Conservation (phyloP, 805 yeast genomes). For the Isabelozyma heimii region DNA sequence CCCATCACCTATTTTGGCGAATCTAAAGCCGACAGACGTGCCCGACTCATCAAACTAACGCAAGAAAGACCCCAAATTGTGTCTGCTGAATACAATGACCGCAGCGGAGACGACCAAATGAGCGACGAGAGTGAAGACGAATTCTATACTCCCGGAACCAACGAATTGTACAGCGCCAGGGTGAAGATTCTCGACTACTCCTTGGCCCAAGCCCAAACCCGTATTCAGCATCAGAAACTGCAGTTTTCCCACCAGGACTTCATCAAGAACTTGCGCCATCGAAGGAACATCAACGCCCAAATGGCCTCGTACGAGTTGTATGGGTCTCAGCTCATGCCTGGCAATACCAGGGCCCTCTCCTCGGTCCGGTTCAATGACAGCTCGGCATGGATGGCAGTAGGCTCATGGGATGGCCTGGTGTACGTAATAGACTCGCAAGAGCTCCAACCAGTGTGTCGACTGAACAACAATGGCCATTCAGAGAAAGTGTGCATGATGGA, state of each 20-base stretch:
- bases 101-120: slow-evolving; percentile 9
- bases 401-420: slow-evolving; percentile 83
- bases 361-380: slow-evolving; percentile 45
- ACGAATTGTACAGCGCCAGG: slow-evolving; percentile 52
- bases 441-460: slow-evolving; percentile 24
- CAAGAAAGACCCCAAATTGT: slow-evolving; percentile 18
- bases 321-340: slow-evolving; percentile 66
- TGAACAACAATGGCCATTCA: slow-evolving; percentile 42
- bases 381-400: slow-evolving; percentile 49
- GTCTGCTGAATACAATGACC: not conserved
- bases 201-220: slow-evolving; percentile 37
- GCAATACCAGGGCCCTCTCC: slow-evolving; percentile 67
- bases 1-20: slow-evolving; percentile 62
- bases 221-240: slow-evolving; percentile 37
- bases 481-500: slow-evolving; percentile 73
- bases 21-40: slow-evolving; percentile 57
- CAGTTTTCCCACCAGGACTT: slow-evolving; percentile 30
- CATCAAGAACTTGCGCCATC: slow-evolving; percentile 39
- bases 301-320: slow-evolving; percentile 39
- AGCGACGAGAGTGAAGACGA: slow-evolving; percentile 58
- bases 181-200: slow-evolving; percentile 51
- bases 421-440: slow-evolving; percentile 44
- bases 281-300: slow-evolving; percentile 41
- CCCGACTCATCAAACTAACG: slow-evolving; percentile 50
- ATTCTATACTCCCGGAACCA: slow-evolving; percentile 78